Evolutionary conservation across 2,329 filamentous ascomycete species (phyloP).

Genomic region (Ophiostoma himal-ulmi): DNA sequence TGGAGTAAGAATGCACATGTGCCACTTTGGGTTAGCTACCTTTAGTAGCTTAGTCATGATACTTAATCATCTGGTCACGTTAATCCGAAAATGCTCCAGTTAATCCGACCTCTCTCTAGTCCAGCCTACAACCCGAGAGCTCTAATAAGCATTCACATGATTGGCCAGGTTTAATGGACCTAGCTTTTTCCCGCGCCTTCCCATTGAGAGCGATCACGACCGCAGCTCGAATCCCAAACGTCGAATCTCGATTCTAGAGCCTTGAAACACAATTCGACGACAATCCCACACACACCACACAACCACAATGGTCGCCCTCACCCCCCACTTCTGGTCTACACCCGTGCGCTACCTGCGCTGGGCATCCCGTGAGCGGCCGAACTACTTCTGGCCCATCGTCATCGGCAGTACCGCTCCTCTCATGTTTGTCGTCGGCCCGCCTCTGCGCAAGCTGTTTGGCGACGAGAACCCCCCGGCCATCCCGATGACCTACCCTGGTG

Average conservation of each 20-base stretch:
- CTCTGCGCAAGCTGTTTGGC: constrained; percentile 65
- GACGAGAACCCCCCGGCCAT: constrained; percentile 67
- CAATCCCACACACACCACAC: neutral
- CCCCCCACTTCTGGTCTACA: constrained; percentile 74
- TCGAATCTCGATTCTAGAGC: neutral
- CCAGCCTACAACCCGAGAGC: neutral
- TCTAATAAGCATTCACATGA: constrained; percentile 21
- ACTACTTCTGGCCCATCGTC: constrained; percentile 80
- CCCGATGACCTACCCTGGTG: constrained; percentile 90
- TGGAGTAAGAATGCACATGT: neutral
- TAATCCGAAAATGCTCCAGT: constrained; percentile 7
- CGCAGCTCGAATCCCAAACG: neutral
- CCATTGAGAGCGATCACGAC: constrained; percentile 6
- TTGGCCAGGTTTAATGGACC: constrained; percentile 10
- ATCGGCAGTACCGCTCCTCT: constrained; percentile 69
- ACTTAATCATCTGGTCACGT: neutral
- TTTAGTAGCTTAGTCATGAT: neutral
- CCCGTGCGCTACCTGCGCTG: constrained; percentile 83
- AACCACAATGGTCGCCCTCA: constrained; percentile 52
- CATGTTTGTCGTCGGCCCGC: constrained; percentile 64
- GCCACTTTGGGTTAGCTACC: constrained; percentile 1
- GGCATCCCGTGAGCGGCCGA: constrained; percentile 81
- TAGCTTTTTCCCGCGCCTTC: constrained; percentile 15
- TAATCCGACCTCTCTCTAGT: constrained; percentile 13
- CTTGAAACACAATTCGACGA: neutral